Evolutionary conservation across 2,329 filamentous ascomycete genomes (phyloP), one percentile per base, ranked within the genome.

Genomic region (Arthrobotrys entomopaga): DNA sequence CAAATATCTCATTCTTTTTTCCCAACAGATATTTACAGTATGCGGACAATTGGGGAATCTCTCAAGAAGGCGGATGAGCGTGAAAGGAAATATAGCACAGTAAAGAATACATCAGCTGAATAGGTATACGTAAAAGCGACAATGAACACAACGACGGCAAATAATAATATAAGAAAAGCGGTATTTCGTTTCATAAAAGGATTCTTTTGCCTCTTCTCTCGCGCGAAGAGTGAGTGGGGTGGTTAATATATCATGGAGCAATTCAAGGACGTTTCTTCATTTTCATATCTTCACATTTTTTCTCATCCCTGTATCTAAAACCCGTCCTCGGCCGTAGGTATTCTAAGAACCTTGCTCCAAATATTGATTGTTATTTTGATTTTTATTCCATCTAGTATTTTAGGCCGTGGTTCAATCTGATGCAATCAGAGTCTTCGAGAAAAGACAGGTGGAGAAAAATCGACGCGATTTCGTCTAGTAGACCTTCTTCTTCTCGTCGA

Each of bases 401-500:
- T 43, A 8, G 56, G 48, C 22, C 20, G 65, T 48, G 42, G 8
- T 52, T 34, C 54, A 54, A 19, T 60, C 48, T 59, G 43, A 59
- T 67, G 52, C 58, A 56, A n/a, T 24, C 49, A 40, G 52, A 65
- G 40, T 43, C 8, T 43, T 52, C 34, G 46, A 15, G 50, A 56
- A n/a, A 26, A 38, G 20, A 40, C 24, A 42, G 20, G 46, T 43
- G 29, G 38, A 48, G 59, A 7, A 38, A n/a, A 40, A 29, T 50
- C 2, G 22, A n/a, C 50, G n/a, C 60, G 56, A 59, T 65, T 16
- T 13, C 22, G 52, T 70, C 75, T 87, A 99, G 85, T 99, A 99
- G 79, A 99, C 95, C 88, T 99, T 99, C 89, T 99, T 99, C 91
- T 99, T 99, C 88, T 99, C 95, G 83, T 99, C 95, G 83, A 98